phyloP scores from a whole-genome alignment of 1,284 basidiomycete species.

The Moniliella sp. region DNA sequence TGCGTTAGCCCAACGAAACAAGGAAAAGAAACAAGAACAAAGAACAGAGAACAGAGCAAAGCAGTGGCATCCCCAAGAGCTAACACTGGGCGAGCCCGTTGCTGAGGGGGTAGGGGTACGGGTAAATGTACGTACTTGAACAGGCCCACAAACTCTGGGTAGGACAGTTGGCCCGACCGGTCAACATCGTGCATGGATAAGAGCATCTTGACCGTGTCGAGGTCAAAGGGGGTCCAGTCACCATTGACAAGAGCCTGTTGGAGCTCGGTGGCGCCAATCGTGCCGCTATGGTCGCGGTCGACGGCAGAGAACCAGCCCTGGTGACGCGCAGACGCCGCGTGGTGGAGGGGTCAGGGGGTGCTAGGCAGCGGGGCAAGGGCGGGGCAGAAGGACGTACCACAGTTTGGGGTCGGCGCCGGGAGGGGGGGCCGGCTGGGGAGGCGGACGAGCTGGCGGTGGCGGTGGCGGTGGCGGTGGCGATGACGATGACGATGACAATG shows the following conservation, averaged over 20 bases:
- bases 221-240: constrained; percentile 19
- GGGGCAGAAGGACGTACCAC: too few species aligned
- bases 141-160: constrained; percentile 10
- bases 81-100: background rate
- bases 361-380: too few species aligned
- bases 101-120: background rate
- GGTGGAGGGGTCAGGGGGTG: background rate
- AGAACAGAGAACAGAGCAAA: constrained; percentile 1
- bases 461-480: background rate
- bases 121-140: background rate
- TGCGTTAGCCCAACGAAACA: constrained; percentile 8
- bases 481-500: too few species aligned
- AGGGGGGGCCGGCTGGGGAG: constrained; percentile 10
- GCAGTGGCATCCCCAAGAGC: constrained; percentile 1
- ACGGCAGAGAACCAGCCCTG: constrained; percentile 24
- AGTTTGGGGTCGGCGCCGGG: constrained; percentile 21
- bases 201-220: constrained; percentile 24
- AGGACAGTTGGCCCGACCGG: constrained; percentile 18
- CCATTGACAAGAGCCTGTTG: constrained; percentile 22
- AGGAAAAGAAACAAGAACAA: background rate
- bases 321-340: background rate
- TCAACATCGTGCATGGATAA: constrained; percentile 23
- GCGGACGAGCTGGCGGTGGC: constrained; percentile 8
- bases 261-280: constrained; percentile 16
- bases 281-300: constrained; percentile 14